Evolutionary conservation across 2,329 filamentous ascomycete species (phyloP).

Genomic region (Scytalidium lignicola): DNA sequence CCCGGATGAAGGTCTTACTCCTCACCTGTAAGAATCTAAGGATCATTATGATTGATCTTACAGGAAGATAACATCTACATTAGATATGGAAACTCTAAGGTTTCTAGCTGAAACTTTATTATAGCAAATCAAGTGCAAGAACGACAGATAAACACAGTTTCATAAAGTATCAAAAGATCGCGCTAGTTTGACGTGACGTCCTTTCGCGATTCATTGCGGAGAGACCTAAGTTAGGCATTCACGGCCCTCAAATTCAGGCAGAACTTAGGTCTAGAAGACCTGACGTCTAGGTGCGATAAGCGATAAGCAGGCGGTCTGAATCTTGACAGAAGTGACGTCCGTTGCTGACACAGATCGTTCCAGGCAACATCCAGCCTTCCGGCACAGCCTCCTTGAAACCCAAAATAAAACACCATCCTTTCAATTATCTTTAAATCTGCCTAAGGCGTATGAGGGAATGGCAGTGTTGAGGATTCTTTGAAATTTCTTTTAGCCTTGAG

Average conservation of each 20-base stretch:
- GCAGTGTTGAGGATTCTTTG: background rate
- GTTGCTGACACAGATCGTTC: background rate
- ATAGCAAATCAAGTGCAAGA: too few species aligned
- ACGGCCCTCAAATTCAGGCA: too few species aligned
- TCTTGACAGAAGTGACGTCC: background rate
- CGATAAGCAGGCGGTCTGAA: background rate
- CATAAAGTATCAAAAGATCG: too few species aligned
- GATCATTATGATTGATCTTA: constrained; percentile 12
- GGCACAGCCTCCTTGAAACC: background rate
- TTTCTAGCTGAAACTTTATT: background rate
- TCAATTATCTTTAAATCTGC: background rate
- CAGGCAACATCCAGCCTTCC: background rate
- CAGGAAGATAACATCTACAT: background rate
- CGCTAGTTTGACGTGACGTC: too few species aligned
- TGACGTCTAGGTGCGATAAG: background rate
- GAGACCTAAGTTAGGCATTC: too few species aligned
- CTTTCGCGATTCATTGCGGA: too few species aligned
- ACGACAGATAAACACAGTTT: too few species aligned
- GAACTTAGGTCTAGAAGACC: background rate
- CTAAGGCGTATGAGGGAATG: background rate
- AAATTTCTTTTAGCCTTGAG: background rate
- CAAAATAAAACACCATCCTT: background rate
- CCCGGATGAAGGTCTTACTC: constrained; percentile 12
- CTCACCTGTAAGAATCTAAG: constrained; percentile 8
- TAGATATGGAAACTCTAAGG: background rate